Evolutionary conservation across 768 basidiomycete species (phyloP).

Genomic region (Guyanaporus albipodus): DNA sequence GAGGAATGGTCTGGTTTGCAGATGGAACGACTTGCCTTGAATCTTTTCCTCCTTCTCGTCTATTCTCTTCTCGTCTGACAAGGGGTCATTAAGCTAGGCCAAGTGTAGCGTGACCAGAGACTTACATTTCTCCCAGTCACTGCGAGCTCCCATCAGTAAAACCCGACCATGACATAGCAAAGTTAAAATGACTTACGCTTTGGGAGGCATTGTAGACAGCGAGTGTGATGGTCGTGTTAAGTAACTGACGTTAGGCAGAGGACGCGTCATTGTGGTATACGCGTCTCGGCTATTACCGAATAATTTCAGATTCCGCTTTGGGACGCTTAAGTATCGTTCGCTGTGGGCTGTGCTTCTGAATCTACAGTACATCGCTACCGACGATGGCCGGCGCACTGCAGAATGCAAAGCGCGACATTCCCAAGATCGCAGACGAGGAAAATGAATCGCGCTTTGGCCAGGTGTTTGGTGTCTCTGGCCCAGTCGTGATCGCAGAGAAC

Average conservation of each 20-base stretch:
- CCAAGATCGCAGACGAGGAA: slow-evolving; percentile 89
- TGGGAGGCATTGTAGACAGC: slow-evolving; percentile 74
- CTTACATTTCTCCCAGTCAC: slow-evolving; percentile 99
- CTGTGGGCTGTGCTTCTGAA: background rate
- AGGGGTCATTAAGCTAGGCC: slow-evolving; percentile 4
- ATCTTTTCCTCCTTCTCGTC: slow-evolving; percentile 95
- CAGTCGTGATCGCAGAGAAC: slow-evolving; percentile 94
- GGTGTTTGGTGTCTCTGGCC: slow-evolving; percentile 95
- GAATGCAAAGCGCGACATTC: slow-evolving; percentile 83
- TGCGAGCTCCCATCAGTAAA: slow-evolving; percentile 33
- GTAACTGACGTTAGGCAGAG: slow-evolving; percentile 18
- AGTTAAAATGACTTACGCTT: slow-evolving; percentile 73
- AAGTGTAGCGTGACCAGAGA: slow-evolving; percentile 7
- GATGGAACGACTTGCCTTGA: slow-evolving; percentile 51
- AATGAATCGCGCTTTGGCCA: slow-evolving; percentile 82
- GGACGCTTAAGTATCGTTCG: slow-evolving; percentile 12
- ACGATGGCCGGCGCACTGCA: slow-evolving; percentile 90
- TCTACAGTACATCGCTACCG: slow-evolving; percentile 5
- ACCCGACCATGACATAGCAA: too few species aligned
- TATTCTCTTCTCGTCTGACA: slow-evolving; percentile 73
- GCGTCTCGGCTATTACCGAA: slow-evolving; percentile 27
- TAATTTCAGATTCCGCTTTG: slow-evolving; percentile 28
- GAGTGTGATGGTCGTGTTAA: slow-evolving; percentile 17
- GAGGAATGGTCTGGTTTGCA: slow-evolving; percentile 7
- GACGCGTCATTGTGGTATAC: slow-evolving; percentile 36